Conservation (phyloP, 2,329 filamentous ascomycete species). For the Colletotrichum sojae region DNA sequence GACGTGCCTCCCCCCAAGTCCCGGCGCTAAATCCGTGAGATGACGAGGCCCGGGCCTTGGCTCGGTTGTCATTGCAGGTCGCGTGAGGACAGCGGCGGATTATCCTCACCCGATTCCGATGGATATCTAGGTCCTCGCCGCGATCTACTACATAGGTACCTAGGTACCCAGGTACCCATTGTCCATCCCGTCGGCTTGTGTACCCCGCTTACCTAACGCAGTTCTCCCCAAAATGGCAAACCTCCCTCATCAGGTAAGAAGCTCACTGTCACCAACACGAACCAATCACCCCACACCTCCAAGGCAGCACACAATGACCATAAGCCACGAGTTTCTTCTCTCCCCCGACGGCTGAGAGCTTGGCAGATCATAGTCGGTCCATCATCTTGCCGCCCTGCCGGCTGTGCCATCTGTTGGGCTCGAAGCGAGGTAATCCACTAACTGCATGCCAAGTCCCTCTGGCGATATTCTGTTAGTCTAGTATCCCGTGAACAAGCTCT, state of each 20-base stretch:
- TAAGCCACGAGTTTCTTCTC: slow-evolving; percentile 1
- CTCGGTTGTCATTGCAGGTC: too few relatives aligned
- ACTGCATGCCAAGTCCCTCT: background rate
- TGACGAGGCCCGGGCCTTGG: too few relatives aligned
- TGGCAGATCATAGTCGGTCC: slow-evolving; percentile 19
- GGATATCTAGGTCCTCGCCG: background rate
- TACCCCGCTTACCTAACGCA: background rate
- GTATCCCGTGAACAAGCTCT: background rate
- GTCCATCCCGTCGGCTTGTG: too few relatives aligned
- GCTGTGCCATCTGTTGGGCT: background rate
- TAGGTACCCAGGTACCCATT: too few relatives aligned
- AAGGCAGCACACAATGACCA: background rate
- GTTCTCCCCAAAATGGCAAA: too few relatives aligned
- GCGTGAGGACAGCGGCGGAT: background rate
- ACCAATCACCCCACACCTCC: slow-evolving; percentile 19
- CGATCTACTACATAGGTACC: background rate
- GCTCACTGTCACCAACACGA: slow-evolving; percentile 3
- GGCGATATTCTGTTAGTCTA: background rate
- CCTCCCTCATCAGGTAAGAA: too few relatives aligned
- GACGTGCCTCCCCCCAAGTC: slow-evolving; percentile 1
- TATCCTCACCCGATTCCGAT: slow-evolving; percentile 5
- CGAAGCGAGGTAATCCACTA: background rate
- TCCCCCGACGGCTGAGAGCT: slow-evolving; percentile 1
- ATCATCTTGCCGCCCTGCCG: background rate
- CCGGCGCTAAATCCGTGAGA: slow-evolving; percentile 11